Evolutionary conservation across 1,139 yeast genomes (phyloP).

Genomic region (Wickerhamomyces sp.): DNA sequence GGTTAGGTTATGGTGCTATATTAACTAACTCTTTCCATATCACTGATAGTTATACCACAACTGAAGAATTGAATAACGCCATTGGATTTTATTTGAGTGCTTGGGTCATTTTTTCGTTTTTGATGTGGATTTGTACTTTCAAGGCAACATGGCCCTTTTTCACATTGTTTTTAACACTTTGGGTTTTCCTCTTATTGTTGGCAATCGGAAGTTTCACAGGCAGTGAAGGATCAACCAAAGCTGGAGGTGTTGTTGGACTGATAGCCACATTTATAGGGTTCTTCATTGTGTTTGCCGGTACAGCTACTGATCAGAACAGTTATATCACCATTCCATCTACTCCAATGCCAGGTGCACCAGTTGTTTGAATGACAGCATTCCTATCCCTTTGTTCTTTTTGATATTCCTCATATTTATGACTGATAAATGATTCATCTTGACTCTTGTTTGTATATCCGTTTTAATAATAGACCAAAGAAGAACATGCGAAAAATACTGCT

Average conservation of each 20-base stretch:
- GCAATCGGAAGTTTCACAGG: conserved; percentile 54
- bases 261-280: conserved; percentile 58
- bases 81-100: conserved; percentile 57
- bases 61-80: conserved; percentile 43
- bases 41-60: conserved; percentile 41
- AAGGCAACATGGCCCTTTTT: conserved; percentile 66
- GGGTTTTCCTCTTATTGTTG: conserved; percentile 53
- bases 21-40: conserved; percentile 53
- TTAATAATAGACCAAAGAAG: no score
- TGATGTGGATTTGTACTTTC: conserved; percentile 53
- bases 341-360: conserved; percentile 45
- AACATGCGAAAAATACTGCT: no score
- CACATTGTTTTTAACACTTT: conserved; percentile 47
- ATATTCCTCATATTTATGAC: no score
- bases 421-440: no score
- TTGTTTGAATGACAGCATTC: conserved; percentile 12
- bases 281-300: conserved; percentile 65
- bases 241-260: conserved; percentile 69
- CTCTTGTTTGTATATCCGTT: no score
- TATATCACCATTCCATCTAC: conserved; percentile 54
- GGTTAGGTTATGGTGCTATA: conserved; percentile 65
- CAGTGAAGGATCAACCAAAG: conserved; percentile 44
- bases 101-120: conserved; percentile 66
- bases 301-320: conserved; percentile 57
- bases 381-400: no score